These are phyloP conservation scores for Coemansia erecta DNA, from an alignment of 192 early-diverging fungal species.

Conservation along the genomic window DNA sequence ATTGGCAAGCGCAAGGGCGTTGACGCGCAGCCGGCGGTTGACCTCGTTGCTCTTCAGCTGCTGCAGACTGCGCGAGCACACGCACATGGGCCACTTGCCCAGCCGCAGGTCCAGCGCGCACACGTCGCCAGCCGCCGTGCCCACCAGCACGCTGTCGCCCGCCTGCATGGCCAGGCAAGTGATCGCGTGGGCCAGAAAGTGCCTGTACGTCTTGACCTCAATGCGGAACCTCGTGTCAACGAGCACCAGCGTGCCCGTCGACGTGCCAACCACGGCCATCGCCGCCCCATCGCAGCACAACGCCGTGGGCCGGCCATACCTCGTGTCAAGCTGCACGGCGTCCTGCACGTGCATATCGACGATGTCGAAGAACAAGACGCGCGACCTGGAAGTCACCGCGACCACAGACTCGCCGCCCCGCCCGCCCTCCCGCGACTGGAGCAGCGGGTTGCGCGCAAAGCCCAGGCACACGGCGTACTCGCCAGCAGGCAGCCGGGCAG, in stretches of 20 bases:
- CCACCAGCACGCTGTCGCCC: constrained; percentile 25
- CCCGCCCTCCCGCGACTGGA: too few species aligned
- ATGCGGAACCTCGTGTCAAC: constrained; percentile 45
- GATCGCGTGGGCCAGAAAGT: constrained; percentile 25
- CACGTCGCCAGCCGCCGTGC: constrained; percentile 31
- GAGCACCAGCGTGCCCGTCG: constrained; percentile 24
- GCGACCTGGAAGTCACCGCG: constrained; percentile 40
- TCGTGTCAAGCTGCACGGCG: constrained; percentile 12
- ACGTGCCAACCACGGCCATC: constrained; percentile 32
- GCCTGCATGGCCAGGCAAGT: constrained; percentile 21
- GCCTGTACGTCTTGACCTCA: constrained; percentile 30
- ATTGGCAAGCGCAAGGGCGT: constrained; percentile 53
- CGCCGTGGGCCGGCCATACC: constrained; percentile 23
- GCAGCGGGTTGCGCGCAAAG: constrained; percentile 1
- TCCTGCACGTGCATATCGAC: constrained; percentile 18
- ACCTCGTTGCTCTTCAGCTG: constrained; percentile 58
- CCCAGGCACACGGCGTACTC: constrained; percentile 29
- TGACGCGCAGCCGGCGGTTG: constrained; percentile 58
- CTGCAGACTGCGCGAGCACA: constrained; percentile 56
- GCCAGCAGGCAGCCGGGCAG: constrained; percentile 5
- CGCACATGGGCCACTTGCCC: constrained; percentile 42
- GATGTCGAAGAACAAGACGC: constrained; percentile 31
- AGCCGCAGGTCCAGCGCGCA: constrained; percentile 41
- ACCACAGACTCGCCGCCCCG: constrained; percentile 22
- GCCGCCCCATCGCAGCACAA: constrained; percentile 18